Base-by-base conservation (phyloP, 305 asterid species). In the Striga hermonthica region DNA sequence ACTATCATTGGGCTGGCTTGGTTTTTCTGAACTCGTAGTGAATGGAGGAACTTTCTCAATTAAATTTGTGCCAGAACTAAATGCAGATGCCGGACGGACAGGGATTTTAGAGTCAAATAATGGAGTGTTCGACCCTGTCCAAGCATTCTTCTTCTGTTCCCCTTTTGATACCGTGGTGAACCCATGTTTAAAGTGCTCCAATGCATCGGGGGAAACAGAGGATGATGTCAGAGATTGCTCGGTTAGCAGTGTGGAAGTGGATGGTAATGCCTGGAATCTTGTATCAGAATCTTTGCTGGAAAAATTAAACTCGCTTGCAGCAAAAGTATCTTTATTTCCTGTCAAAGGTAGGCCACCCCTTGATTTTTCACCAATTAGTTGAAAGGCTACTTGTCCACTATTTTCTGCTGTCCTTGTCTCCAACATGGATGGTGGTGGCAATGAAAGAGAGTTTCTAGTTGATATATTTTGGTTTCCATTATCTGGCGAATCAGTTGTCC, bases 401-500 rank as follows among this genome's bases (percentile, higher is more conserved):
- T 53, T 70, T 60, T 50, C 80, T 69, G 71, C 47, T 44, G 65
- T 60, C 74, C 69, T 71, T 14, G 64, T 35, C 64, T 75, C 71
- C 35, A 80, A 64, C 55, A 68, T 22, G 73, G 82, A 68, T 60
- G 78, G 71, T 59, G 66, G 75, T 58, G 59, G 65, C 64, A 74
- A 67, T 56, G 78, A 60, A 56, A 75, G 63, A 62, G 58, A 68
- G 12, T 50, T 62, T 55, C 57, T 65, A 6, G 76, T 64, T 11
- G 83, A 76, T 49, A 74, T 68, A 16, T 16, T 65, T 74, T 75
- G 78, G 62, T 58, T 63, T 70, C 70, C 79, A 65, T 56, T 74
- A 39, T 75, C 82, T 74, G 75, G 67, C 63, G 55, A 66, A 49
- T 45, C 79, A 68, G 74, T 73, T 74, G 83, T 73, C 83, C 70